Evolutionary conservation across 2,329 filamentous ascomycete species (phyloP).

Genomic region (Trichoderma endophyticum): DNA sequence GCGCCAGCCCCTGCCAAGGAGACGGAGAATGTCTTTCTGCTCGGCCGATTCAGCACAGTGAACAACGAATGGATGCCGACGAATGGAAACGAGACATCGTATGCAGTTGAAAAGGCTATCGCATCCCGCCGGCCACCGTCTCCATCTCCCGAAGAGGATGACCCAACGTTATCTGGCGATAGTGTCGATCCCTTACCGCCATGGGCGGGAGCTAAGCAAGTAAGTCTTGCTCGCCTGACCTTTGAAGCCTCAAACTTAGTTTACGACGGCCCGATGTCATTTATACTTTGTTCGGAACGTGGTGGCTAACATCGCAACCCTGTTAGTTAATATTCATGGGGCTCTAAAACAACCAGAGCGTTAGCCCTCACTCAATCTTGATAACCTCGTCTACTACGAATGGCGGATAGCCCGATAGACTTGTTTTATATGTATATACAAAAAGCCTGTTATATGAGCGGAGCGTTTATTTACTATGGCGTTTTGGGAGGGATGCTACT

Average conservation of each 20-base stretch:
- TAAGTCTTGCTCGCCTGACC: not conserved
- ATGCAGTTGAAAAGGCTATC: not conserved
- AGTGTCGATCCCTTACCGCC: not conserved
- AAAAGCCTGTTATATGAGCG: not conserved
- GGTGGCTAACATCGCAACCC: not conserved
- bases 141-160: not conserved
- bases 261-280: not conserved
- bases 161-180: not conserved
- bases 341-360: not conserved
- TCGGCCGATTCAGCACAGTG: not conserved
- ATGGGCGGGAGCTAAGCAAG: conserved; percentile 7
- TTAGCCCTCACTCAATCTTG: not conserved
- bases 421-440: not conserved
- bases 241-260: not conserved
- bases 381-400: not conserved
- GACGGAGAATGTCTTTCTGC: not conserved
- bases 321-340: not conserved
- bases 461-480: not conserved
- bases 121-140: not conserved
- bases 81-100: not conserved
- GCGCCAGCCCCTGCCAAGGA: not conserved
- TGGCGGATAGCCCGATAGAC: not conserved
- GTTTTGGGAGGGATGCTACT: not conserved
- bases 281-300: not conserved
- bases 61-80: not conserved